Percentiles rank a stretch among this genome's conserved stretches.
Evolutionary conservation across 129 eudicot genomes (phyloP).

Genomic region (Helichrysum umbraculigerum): DNA sequence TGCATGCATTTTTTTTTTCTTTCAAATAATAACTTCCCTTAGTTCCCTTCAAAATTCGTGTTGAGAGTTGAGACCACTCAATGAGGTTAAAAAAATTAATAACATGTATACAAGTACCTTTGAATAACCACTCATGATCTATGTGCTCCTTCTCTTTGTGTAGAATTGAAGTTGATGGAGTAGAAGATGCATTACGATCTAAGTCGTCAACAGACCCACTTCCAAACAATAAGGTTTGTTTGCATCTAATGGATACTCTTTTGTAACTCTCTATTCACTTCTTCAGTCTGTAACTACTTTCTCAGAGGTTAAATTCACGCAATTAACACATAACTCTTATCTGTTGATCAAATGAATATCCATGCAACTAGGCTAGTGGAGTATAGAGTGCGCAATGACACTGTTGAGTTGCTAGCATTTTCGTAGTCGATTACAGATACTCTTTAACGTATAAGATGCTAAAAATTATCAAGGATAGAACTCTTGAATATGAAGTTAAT

Average conservation of each 20-base stretch:
- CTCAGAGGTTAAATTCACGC: background rate
- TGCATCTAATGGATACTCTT: background rate
- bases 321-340: background rate
- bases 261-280: background rate
- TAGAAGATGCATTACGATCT: conserved; percentile 28
- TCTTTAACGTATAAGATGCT: background rate
- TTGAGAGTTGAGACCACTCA: background rate
- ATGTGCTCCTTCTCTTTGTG: background rate
- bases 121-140: background rate
- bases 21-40: too few relatives aligned
- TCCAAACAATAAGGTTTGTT: conserved; percentile 49
- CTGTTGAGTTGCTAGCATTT: background rate
- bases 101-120: background rate
- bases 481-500: background rate
- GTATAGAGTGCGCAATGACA: background rate
- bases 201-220: conserved; percentile 41
- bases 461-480: background rate
- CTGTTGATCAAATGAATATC: background rate
- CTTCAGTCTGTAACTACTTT: background rate
- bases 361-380: background rate
- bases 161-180: conserved; percentile 43
- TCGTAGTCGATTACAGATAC: background rate
- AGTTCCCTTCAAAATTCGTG: background rate
- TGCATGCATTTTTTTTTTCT: background rate
- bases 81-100: background rate